Base-by-base conservation (phyloP, 768 basidiomycete species). In the Kwoniella mangroviensis region DNA sequence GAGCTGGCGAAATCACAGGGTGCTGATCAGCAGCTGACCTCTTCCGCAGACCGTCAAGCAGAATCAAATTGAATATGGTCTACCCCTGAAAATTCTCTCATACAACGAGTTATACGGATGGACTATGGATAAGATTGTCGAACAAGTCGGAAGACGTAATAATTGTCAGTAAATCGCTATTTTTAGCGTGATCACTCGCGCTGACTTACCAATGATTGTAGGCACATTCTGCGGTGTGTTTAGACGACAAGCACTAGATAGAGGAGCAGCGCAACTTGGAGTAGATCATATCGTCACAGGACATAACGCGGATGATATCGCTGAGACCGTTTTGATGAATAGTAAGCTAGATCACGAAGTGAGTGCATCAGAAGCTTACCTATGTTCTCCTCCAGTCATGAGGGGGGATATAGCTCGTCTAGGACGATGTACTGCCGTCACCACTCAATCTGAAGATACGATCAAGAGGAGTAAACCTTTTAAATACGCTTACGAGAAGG, bases 231-330 rank as follows among this genome's bases (percentile, higher is more conserved):
- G 97, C 77, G 97, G 97, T 21, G 97, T 99, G 2, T 99, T 99
- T 80, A 87, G 97, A 66, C 87, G 97, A 55, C 97, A 98, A 81
- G 97, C 97, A 0, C 87, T 99, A 26, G 97, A 99, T 84, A 87
- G 96, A 69, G 97, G 97, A 1, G 97, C 96, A 3, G 88, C 91
- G 3, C 88, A 90, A 81, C 85, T 99, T 41, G 87, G 89, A 42
- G 95, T 98, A 15, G 94, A 98, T 73, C 97, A 99, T 79, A 97
- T 99, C 68, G 94, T 99, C 7, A 99, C 97, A 0, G 97, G 97
- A 1, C 97, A 99, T 83, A 99, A 99, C 79, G 97, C 97, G 54
- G 97, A 99, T 80, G 97, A 99, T 83, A 96, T 98, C 49, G 97
- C 97, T 6, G 97, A 99, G 85, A 99, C 97, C 0, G 92, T 99